Evolutionary conservation across 176 grass and related monocot genomes (phyloP).

Genomic region (Echinochloa phyllopogon): DNA sequence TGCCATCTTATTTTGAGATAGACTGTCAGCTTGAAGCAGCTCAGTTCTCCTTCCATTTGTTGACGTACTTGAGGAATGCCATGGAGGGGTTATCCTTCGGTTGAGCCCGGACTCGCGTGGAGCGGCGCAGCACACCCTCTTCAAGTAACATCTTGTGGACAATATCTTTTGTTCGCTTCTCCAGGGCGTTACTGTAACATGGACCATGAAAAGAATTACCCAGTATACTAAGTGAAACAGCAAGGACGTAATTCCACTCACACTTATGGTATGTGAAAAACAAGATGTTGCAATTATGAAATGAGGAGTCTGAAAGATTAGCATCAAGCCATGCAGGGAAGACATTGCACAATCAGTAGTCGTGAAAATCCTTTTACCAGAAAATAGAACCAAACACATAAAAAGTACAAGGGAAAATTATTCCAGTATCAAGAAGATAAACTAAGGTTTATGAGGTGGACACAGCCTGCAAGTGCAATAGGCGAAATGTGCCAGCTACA

Average conservation of each 20-base stretch:
- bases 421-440: constrained; percentile 9
- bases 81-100: constrained; percentile 73
- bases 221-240: background rate
- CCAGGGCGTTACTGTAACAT: constrained; percentile 60
- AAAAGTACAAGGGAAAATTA: background rate
- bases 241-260: background rate
- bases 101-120: constrained; percentile 78
- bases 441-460: background rate
- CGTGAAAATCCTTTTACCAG: background rate
- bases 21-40: background rate
- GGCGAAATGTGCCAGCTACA: background rate
- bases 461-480: background rate
- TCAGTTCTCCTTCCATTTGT: constrained; percentile 83
- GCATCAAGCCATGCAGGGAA: constrained; percentile 12
- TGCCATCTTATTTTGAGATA: background rate
- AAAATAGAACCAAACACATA: constrained; percentile 16
- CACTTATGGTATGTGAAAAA: background rate
- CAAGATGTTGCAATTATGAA: background rate
- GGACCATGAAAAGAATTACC: constrained; percentile 26
- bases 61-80: constrained; percentile 83
- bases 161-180: constrained; percentile 75
- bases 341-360: background rate
- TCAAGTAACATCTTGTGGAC: constrained; percentile 64
- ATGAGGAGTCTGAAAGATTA: background rate
- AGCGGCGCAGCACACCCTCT: constrained; percentile 76